Evolutionary conservation across 768 basidiomycete genomes (phyloP).

Genomic region (Ramaria rubella): DNA sequence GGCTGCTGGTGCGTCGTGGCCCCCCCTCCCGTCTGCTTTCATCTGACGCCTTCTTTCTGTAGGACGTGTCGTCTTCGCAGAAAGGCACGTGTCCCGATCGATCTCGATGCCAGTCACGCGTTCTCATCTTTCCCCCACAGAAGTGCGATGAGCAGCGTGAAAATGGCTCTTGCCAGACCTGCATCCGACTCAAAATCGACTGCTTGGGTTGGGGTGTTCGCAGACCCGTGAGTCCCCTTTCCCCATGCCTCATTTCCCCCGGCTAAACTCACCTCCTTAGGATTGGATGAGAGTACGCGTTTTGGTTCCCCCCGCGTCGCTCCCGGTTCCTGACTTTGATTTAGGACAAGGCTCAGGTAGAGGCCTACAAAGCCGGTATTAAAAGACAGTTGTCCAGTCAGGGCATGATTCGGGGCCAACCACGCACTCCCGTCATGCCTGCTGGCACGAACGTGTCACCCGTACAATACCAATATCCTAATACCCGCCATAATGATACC

Average conservation of each 20-base stretch:
- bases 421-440: conserved; percentile 41
- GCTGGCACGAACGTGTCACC: conserved; percentile 23
- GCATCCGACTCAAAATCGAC: conserved; percentile 70
- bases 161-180: conserved; percentile 75
- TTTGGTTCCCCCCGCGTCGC: background rate
- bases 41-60: background rate
- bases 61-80: conserved; percentile 82
- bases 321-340: conserved; percentile 8
- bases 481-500: conserved; percentile 11
- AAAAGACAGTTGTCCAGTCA: conserved; percentile 72
- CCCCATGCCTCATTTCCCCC: background rate
- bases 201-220: conserved; percentile 82
- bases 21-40: conserved; percentile 7
- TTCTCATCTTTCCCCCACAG: conserved; percentile 29
- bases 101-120: background rate
- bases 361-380: conserved; percentile 77
- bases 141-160: conserved; percentile 85
- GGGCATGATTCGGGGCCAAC: conserved; percentile 78
- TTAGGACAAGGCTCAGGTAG: conserved; percentile 77
- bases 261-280: background rate
- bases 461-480: conserved; percentile 15
- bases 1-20: conserved; percentile 64
- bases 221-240: conserved; percentile 40
- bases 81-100: conserved; percentile 47
- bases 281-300: conserved; percentile 78